These are phyloP conservation scores for Lachancea quebecensis DNA, from an alignment of 805 yeast genomes.

Conservation along the genomic window DNA sequence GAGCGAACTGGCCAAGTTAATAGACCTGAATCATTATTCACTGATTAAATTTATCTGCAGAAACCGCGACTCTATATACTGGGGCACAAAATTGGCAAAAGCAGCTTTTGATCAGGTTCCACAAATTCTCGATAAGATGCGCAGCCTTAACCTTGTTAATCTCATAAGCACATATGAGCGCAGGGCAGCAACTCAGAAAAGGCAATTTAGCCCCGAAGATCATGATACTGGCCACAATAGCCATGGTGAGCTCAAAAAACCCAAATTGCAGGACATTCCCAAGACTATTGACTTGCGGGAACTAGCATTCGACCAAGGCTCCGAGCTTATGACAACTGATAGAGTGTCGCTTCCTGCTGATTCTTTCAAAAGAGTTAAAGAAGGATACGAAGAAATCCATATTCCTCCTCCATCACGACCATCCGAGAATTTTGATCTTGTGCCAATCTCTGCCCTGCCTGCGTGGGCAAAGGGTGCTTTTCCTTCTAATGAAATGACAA, in stretches of 20 bases:
- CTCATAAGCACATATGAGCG: conserved; percentile 39
- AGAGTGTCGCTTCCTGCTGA: conserved; percentile 76
- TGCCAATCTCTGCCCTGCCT: conserved; percentile 60
- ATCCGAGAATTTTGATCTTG: conserved; percentile 36
- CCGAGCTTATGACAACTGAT: conserved; percentile 57
- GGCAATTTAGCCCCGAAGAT: not conserved
- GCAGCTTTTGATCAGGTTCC: conserved; percentile 35
- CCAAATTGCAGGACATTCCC: conserved; percentile 20
- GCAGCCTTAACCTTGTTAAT: conserved; percentile 33
- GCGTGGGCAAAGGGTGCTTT: conserved; percentile 78
- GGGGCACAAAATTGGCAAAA: conserved; percentile 43
- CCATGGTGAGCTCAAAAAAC: conserved; percentile 18
- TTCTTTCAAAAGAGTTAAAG: conserved; percentile 67
- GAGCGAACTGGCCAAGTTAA: conserved; percentile 43
- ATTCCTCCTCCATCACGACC: conserved; percentile 77
- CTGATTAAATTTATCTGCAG: conserved; percentile 43
- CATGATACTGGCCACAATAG: not conserved
- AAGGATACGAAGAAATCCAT: conserved; percentile 78
- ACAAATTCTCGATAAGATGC: conserved; percentile 39
- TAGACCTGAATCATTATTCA: conserved; percentile 46
- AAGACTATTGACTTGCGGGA: conserved; percentile 51
- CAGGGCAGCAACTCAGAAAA: not conserved
- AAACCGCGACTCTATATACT: conserved; percentile 47
- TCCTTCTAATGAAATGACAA: conserved; percentile 53
- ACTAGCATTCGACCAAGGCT: conserved; percentile 64